Evolutionary conservation across 768 basidiomycete species (phyloP).

Genomic region (Lenzites betulinus): DNA sequence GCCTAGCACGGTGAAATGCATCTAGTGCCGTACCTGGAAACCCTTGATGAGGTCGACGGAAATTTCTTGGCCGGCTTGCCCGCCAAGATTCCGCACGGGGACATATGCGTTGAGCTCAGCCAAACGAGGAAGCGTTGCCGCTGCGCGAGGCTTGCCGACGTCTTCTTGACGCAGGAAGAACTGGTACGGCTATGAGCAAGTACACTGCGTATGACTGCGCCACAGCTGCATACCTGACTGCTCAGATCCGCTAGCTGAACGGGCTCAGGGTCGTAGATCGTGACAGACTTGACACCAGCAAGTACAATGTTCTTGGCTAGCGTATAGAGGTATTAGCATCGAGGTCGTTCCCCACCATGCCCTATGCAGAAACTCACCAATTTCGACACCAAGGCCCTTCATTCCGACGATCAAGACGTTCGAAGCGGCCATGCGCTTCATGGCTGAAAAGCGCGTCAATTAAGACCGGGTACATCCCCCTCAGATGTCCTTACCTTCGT

Average conservation of each 20-base stretch:
- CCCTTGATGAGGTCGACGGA: conserved; percentile 79
- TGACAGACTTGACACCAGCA: conserved; percentile 97
- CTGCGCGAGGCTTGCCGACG: conserved; percentile 84
- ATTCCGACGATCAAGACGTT: conserved; percentile 93
- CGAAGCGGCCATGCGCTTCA: conserved; percentile 98
- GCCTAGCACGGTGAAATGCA: neutral
- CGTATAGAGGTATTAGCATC: conserved; percentile 3
- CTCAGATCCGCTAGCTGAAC: conserved; percentile 89
- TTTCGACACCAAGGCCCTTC: conserved; percentile 93
- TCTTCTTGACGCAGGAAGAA: conserved; percentile 92
- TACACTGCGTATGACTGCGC: neutral
- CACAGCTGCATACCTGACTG: conserved; percentile 62
- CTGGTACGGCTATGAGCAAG: conserved; percentile 42
- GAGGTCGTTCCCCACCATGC: conserved; percentile 1
- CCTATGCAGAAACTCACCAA: conserved; percentile 52
- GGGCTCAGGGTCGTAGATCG: conserved; percentile 90
- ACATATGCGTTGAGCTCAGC: conserved; percentile 97
- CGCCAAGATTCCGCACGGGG: conserved; percentile 86
- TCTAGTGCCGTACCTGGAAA: conserved; percentile 65
- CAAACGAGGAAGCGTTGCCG: conserved; percentile 83
- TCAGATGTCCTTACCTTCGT: conserved; percentile 69
- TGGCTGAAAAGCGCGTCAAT: conserved; percentile 58
- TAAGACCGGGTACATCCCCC: neutral
- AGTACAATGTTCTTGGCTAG: conserved; percentile 92
- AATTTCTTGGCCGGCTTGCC: conserved; percentile 74